Conservation (phyloP, 306 rosid species). For the Medicago truncatula region MtrunA17r5.0-ANR NC_053045.1:3196501-3197000, state of each 20-base stretch:
- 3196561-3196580: constrained; percentile 17
- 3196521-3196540: not conserved
- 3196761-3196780: not conserved
- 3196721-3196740: not conserved
- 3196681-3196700: not conserved
- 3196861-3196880: constrained; percentile 99
- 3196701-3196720: not conserved
- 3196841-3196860: constrained; percentile 92
- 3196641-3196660: constrained; percentile 9
- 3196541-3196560: constrained; percentile 15
- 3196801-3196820: not conserved
- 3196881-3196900: constrained; percentile 93
- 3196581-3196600: constrained; percentile 9
- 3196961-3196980: constrained; percentile 37
- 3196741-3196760: constrained; percentile 10
- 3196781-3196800: constrained; percentile 4
- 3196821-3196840: constrained; percentile 68
- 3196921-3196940: constrained; percentile 97
- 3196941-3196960: constrained; percentile 85
- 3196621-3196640: not conserved
- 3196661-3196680: not conserved
- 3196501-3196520: constrained; percentile 13
- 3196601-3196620: not conserved
- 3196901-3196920: constrained; percentile 93
- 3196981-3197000: constrained; percentile 25